Evolutionary conservation across 192 early-diverging fungal genomes (phyloP), one percentile per base, ranked within the genome.

Genomic region (Hyaloraphidium curvatum): DNA sequence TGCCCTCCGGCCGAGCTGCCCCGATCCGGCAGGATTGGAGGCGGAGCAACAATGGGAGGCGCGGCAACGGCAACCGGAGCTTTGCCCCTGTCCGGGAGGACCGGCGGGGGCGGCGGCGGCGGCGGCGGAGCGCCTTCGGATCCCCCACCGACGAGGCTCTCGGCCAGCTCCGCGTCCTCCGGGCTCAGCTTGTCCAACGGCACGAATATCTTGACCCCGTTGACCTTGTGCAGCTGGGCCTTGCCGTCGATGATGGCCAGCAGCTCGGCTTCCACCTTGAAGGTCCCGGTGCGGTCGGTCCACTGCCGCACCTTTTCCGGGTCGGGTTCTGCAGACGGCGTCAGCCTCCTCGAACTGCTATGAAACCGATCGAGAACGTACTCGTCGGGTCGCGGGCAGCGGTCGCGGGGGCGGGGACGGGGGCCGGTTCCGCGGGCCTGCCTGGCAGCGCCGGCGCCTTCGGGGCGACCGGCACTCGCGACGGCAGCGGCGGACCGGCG

Each of bases 191-290:
- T 93, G 3, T 86, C 80, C 28, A 93, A 62, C 1, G 89, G 81
- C 9, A 98, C 94, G 25, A 73, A 81, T 61, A 98, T 96, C 40
- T 79, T 90, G 50, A 90, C 89, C 54, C 89, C 88, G 62, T 98
- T 98, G 2, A 77, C 65, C 60, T 98, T 98, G 65, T 93, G 91
- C 40, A 98, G 62, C 21, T 92, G 83, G 29, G 91, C 79, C 54
- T 88, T 85, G 51, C 83, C 84, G n/a, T 92, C 83, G 19, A 67
- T 50, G 50, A 84, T 76, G 25, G 70, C 63, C 16, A 96, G 30
- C 29, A 82, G 93, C 62, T 87, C 78, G 4, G 94, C 94, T 28
- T 96, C 86, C 1, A 93, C 89, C 39, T 74, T 87, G 70, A 92
- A 96, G 0, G 84, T 67, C 51, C 89, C 92, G 2, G 85, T 77